Base-by-base conservation (phyloP, 139 green algal species). In the Gonium pectorale region DNA sequence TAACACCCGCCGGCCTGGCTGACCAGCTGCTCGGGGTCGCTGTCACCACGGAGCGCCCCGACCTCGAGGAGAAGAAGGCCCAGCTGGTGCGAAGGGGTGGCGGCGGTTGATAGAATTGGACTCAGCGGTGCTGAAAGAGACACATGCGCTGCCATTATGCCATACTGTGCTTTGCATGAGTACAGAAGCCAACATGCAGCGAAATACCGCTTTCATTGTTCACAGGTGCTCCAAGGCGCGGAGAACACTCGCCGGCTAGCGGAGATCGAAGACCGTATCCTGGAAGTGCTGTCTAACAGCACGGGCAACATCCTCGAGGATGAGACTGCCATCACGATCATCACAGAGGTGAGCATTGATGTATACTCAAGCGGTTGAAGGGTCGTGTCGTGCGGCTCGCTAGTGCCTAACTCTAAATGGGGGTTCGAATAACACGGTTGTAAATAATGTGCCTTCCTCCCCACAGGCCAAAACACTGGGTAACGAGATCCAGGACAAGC, bases 231-330 rank as follows among this genome's bases (percentile, higher is more conserved):
- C 31, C 87, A 93, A 60, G 80, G 83, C 79, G 91, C 94, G 40
- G 92, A 94, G 51, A 95, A 95, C 89, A 93, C 90, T 41, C 87
- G 90, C 46, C 86, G 92, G 81, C 90, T 96, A 21, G 93, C 94
- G 78, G 93, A 95, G 86, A 94, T 95, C 59, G 94, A 96, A 88
- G 93, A 95, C 87, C 91, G 93, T 70, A 97, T 95, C 59, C 86
- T 96, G 38, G 87, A 95, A 89, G 92, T 93, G 84, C 79, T 85
- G 63, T 91, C 79, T 40, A 82, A 69, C 67, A 90, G 74, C 64
- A 81, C 90, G 35, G 93, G 93, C 86, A 96, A 96, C 87, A 96
- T 97, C 80, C 79, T 97, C 67, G 94, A 97, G 77, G 93, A 97
- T 67, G 94, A 97, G 81, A 93, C 86, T 15, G 93, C 94, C 56